phyloP scores from a whole-genome alignment of 106 monocot species.

The Allium sativum region DNA sequence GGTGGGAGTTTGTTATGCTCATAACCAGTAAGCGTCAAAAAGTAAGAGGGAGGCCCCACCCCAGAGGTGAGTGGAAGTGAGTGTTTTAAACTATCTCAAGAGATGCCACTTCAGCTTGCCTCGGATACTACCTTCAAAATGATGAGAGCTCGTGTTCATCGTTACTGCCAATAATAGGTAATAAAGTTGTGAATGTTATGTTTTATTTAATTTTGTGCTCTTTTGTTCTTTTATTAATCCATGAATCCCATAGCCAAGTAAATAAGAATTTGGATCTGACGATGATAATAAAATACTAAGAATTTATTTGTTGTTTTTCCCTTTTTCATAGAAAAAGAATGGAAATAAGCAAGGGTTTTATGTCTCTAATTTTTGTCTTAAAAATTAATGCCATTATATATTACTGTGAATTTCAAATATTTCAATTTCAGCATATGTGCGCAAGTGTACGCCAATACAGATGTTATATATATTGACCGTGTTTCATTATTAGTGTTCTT shows the following conservation, averaged over 20 bases:
- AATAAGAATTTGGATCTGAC: background rate
- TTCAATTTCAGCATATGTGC: too few species aligned
- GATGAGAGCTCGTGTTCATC: constrained; percentile 86
- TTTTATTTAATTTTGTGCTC: background rate
- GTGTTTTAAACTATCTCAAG: constrained; percentile 52
- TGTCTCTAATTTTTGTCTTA: background rate
- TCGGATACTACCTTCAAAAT: constrained; percentile 69
- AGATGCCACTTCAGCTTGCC: constrained; percentile 90
- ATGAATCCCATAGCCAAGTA: too few species aligned
- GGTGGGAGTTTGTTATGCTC: too few species aligned
- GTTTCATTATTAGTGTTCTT: too few species aligned
- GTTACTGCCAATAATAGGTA: constrained; percentile 89
- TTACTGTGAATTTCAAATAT: too few species aligned
- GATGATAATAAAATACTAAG: background rate
- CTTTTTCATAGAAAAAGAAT: background rate
- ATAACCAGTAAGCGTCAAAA: too few species aligned
- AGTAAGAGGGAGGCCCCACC: too few species aligned
- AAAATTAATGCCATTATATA: background rate
- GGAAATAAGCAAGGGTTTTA: background rate
- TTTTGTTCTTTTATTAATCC: background rate
- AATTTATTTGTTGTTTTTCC: background rate
- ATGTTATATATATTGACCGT: too few species aligned
- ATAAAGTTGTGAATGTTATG: background rate
- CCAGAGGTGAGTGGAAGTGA: too few species aligned
- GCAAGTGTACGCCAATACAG: too few species aligned